A percentile compares a stretch with the other conserved stretches of the same genome.
Conservation (phyloP, 192 early-diverging fungal genomes). For the Kappamyces sp. region DNA sequence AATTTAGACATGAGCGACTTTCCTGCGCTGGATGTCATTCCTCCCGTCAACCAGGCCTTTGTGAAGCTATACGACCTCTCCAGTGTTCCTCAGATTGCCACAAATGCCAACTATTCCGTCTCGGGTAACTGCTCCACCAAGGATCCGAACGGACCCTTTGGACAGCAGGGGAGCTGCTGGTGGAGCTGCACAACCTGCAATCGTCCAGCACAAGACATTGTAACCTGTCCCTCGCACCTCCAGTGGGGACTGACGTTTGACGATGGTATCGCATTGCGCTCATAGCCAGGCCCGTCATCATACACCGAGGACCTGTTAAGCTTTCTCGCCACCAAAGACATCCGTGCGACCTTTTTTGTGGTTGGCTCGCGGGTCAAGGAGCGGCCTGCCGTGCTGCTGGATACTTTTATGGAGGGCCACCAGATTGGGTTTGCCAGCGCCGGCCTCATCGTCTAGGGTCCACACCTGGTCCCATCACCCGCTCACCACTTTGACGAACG, state of each 20-base stretch:
- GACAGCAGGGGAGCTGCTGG: too few relatives aligned
- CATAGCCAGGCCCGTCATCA: slow-evolving; percentile 28
- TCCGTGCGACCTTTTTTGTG: slow-evolving; percentile 38
- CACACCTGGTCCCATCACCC: slow-evolving; percentile 57
- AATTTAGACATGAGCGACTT: too few relatives aligned
- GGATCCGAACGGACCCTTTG: too few relatives aligned
- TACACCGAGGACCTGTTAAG: slow-evolving; percentile 52
- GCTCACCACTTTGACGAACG: slow-evolving; percentile 54
- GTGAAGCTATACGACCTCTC: too few relatives aligned
- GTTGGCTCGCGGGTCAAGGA: slow-evolving; percentile 6
- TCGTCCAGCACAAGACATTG: not conserved
- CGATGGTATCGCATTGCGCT: too few relatives aligned
- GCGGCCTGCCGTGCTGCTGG: slow-evolving; percentile 16
- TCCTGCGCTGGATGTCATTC: too few relatives aligned
- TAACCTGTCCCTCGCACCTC: not conserved
- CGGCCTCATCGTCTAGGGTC: slow-evolving; percentile 6
- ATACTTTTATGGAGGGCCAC: slow-evolving; percentile 7
- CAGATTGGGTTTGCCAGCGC: not conserved
- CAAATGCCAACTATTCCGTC: too few relatives aligned
- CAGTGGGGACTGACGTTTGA: slow-evolving; percentile 11
- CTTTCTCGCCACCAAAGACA: slow-evolving; percentile 37
- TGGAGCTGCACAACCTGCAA: not conserved
- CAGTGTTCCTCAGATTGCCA: too few relatives aligned
- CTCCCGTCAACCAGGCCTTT: too few relatives aligned
- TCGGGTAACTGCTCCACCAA: too few relatives aligned